Percentiles rank a stretch among this genome's conserved stretches.
These are phyloP conservation scores for Nemania serpens DNA, from an alignment of 2,329 filamentous ascomycete species.

Conservation along the genomic window DNA sequence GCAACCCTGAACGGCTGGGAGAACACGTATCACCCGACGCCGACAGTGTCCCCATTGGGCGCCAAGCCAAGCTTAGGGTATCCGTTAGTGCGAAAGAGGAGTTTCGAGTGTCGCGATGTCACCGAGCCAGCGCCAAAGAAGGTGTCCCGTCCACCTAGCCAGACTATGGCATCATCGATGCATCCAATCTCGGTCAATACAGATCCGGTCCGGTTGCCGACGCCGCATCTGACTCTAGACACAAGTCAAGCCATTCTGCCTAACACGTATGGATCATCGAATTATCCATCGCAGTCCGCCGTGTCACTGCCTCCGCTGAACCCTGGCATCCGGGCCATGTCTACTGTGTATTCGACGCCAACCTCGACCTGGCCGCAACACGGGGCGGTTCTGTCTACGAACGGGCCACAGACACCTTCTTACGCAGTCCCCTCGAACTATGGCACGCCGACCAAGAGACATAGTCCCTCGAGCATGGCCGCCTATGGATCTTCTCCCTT, in stretches of 20 bases:
- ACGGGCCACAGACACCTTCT: conserved; percentile 41
- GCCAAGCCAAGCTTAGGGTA: conserved; percentile 51
- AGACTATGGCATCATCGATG: conserved; percentile 32
- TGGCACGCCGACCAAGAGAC: conserved; percentile 58
- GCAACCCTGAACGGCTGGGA: conserved; percentile 45
- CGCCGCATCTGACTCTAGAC: conserved; percentile 72
- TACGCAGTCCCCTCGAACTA: conserved; percentile 44
- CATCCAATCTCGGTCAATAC: conserved; percentile 31
- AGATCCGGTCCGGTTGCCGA: conserved; percentile 60
- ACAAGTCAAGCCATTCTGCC: conserved; percentile 46
- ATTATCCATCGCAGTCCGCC: conserved; percentile 49
- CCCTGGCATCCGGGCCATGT: conserved; percentile 71
- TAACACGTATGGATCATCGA: conserved; percentile 41
- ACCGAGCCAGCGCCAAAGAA: conserved; percentile 62
- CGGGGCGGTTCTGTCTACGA: conserved; percentile 40
- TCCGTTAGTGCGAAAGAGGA: conserved; percentile 54
- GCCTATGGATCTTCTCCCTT: conserved; percentile 70
- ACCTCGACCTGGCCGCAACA: conserved; percentile 46
- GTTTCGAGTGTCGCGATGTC: conserved; percentile 52
- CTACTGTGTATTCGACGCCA: conserved; percentile 70
- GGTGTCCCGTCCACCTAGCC: conserved; percentile 41
- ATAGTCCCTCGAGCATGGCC: conserved; percentile 56
- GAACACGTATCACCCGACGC: conserved; percentile 45
- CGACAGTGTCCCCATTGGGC: conserved; percentile 54
- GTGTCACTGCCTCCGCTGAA: conserved; percentile 68